phyloP scores from a whole-genome alignment of 768 basidiomycete species.

The Lepiota subincarnata region DNA sequence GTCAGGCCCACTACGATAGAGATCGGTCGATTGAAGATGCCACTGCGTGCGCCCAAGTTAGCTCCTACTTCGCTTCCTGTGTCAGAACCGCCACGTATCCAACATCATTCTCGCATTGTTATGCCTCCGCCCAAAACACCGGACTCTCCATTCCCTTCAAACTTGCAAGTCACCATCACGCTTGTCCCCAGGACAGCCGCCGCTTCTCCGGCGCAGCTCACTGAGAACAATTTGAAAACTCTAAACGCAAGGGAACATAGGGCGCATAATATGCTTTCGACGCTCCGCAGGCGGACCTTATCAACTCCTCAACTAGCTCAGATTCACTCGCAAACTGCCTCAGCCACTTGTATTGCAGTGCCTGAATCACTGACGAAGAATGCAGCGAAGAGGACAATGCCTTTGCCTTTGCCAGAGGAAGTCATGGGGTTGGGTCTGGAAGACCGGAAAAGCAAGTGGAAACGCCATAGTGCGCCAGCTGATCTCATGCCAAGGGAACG shows the following conservation, averaged over 20 bases:
- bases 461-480: constrained; percentile 61
- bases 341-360: neutral
- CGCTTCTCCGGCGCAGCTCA: constrained; percentile 41
- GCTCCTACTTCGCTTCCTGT: constrained; percentile 14
- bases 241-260: constrained; percentile 53
- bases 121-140: constrained; percentile 34
- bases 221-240: constrained; percentile 47
- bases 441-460: constrained; percentile 35
- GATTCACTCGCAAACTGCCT: constrained; percentile 9
- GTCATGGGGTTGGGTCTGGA: constrained; percentile 17
- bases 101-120: constrained; percentile 22
- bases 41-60: constrained; percentile 29
- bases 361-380: constrained; percentile 6
- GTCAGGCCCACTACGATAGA: constrained; percentile 24
- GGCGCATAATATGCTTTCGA: constrained; percentile 62
- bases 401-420: neutral
- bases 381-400: constrained; percentile 10
- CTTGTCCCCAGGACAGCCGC: constrained; percentile 44
- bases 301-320: constrained; percentile 28
- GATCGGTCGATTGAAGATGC: constrained; percentile 41
- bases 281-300: constrained; percentile 53
- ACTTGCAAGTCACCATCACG: constrained; percentile 44
- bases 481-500: constrained; percentile 51
- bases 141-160: constrained; percentile 27
- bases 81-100: constrained; percentile 25